Evolutionary conservation across 2,329 filamentous ascomycete species (phyloP).

Genomic region (Nectriaceae sp.): DNA sequence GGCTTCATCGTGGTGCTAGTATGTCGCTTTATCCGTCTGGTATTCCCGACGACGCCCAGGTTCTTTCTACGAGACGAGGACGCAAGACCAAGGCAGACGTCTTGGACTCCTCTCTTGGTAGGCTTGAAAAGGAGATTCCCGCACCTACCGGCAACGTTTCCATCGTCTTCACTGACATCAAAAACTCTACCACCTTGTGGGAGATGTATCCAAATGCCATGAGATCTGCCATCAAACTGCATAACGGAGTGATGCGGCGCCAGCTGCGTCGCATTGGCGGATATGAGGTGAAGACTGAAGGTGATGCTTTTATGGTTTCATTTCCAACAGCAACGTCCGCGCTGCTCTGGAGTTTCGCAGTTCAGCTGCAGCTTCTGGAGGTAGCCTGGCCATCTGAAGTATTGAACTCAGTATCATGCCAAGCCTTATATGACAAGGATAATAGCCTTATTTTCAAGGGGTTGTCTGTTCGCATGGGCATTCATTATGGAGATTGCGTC

Average conservation of each 20-base stretch:
- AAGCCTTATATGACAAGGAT: slow-evolving; percentile 80
- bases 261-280: slow-evolving; percentile 92
- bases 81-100: slow-evolving; percentile 65
- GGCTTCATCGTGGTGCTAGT: slow-evolving; percentile 73
- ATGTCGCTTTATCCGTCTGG: slow-evolving; percentile 82
- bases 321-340: slow-evolving; percentile 96
- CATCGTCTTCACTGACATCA: slow-evolving; percentile 98
- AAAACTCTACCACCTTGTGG: slow-evolving; percentile 95
- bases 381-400: slow-evolving; percentile 94
- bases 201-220: slow-evolving; percentile 94
- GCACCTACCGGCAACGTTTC: slow-evolving; percentile 88
- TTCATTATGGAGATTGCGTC: slow-evolving; percentile 92
- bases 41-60: slow-evolving; percentile 69
- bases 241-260: slow-evolving; percentile 95
- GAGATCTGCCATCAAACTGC: slow-evolving; percentile 94
- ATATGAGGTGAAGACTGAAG: slow-evolving; percentile 99
- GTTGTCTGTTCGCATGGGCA: slow-evolving; percentile 94
- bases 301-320: slow-evolving; percentile 98
- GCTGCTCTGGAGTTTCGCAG: slow-evolving; percentile 93
- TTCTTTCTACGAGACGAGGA: slow-evolving; percentile 63
- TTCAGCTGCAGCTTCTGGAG: slow-evolving; percentile 84
- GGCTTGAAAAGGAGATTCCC: slow-evolving; percentile 87
- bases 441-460: slow-evolving; percentile 90
- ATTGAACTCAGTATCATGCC: slow-evolving; percentile 80
- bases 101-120: slow-evolving; percentile 83